Percentiles rank a stretch among this genome's conserved stretches.
Conservation (phyloP, 2,329 filamentous ascomycete species). For the Aureobasidium sp. region DNA sequence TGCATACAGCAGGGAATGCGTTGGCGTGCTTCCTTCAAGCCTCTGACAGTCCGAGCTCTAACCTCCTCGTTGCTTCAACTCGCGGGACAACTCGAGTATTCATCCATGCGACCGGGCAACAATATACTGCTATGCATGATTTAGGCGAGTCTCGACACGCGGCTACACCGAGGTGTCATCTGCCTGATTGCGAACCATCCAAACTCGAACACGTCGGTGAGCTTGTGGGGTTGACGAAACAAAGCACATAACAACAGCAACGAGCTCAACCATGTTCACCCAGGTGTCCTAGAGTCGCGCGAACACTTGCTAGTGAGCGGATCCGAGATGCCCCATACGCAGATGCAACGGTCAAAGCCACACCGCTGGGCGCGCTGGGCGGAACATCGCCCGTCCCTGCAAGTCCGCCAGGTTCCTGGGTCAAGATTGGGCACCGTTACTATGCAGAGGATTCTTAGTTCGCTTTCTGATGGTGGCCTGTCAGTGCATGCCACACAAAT, state of each 20-base stretch:
- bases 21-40: background rate
- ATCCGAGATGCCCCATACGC: slow-evolving; percentile 7
- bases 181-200: slow-evolving; percentile 1
- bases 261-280: slow-evolving; percentile 7
- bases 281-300: background rate
- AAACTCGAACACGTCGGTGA: background rate
- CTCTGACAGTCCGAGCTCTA: background rate
- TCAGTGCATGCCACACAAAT: slow-evolving; percentile 2
- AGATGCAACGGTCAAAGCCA: slow-evolving; percentile 8
- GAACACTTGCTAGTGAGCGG: slow-evolving; percentile 10
- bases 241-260: slow-evolving; percentile 7
- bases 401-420: slow-evolving; percentile 10
- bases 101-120: background rate
- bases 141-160: background rate
- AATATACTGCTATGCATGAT: slow-evolving; percentile 1
- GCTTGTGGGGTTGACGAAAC: background rate
- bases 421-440: slow-evolving; percentile 10
- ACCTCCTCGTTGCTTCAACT: background rate
- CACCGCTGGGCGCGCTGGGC: slow-evolving; percentile 8
- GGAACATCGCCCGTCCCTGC: slow-evolving; percentile 1
- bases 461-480: background rate
- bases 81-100: background rate
- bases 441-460: background rate
- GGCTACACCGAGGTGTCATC: background rate
- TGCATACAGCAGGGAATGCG: background rate